Evolutionary conservation across 345 rosid species (phyloP).

Genomic region (Eucalyptus sp.): DNA sequence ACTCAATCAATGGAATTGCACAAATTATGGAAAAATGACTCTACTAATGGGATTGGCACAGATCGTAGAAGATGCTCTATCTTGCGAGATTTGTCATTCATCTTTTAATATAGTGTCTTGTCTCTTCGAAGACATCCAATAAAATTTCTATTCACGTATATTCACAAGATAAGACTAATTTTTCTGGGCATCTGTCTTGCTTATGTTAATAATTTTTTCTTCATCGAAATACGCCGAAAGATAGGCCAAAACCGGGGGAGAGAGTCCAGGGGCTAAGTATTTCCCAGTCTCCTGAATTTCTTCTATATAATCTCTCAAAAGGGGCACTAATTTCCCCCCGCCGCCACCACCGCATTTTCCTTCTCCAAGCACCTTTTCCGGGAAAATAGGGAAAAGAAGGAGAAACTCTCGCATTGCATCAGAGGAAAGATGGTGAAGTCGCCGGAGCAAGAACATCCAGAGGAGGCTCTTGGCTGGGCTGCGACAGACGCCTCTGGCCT

Average conservation of each 20-base stretch:
- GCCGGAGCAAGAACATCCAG: slow-evolving; percentile 10
- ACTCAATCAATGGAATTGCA: too few relatives aligned
- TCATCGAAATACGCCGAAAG: background rate
- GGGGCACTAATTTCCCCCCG: background rate
- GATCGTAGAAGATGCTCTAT: too few relatives aligned
- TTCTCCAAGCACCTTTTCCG: background rate
- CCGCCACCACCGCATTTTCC: background rate
- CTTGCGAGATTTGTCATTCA: background rate
- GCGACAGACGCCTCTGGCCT: slow-evolving; percentile 18
- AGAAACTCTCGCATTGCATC: background rate
- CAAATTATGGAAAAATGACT: too few relatives aligned
- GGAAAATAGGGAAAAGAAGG: too few relatives aligned
- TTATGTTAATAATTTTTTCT: background rate
- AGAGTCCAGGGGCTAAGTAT: background rate
- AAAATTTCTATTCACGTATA: background rate
- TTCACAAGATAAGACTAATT: background rate
- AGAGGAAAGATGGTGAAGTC: background rate
- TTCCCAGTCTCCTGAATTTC: background rate
- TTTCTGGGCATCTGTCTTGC: background rate
- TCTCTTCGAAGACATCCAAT: background rate
- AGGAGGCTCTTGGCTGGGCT: slow-evolving; percentile 17
- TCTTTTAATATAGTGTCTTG: background rate
- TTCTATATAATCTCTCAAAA: background rate
- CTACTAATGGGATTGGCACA: too few relatives aligned
- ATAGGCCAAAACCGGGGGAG: background rate